These are phyloP conservation scores for Helicostylum pulchrum DNA, from an alignment of 192 early-diverging fungal species.

Conservation along the genomic window DNA sequence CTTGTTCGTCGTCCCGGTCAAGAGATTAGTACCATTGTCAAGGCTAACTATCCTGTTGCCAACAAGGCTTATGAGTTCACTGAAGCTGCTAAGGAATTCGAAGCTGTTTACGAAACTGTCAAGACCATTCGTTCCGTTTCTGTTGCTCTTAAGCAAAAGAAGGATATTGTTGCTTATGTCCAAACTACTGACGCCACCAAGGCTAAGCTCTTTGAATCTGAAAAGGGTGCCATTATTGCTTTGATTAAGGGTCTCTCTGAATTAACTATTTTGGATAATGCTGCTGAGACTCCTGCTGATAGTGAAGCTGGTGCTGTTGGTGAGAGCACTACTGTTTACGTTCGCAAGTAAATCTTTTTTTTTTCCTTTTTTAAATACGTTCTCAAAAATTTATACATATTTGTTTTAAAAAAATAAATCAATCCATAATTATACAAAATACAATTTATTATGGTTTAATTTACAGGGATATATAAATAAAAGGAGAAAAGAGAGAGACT, in stretches of 20 bases:
- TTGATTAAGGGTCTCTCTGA: slow-evolving; percentile 73
- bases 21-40: slow-evolving; percentile 65
- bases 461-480: no score
- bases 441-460: no score
- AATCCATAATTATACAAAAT: no score
- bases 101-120: slow-evolving; percentile 72
- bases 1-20: slow-evolving; percentile 79
- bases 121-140: slow-evolving; percentile 75
- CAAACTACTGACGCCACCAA: slow-evolving; percentile 44
- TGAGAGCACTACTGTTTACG: slow-evolving; percentile 16
- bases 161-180: slow-evolving; percentile 62
- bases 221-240: slow-evolving; percentile 63
- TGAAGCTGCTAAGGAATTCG: slow-evolving; percentile 76
- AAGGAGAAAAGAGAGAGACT: no score
- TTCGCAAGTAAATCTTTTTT: slow-evolving; percentile 16
- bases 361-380: background rate
- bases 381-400: no score
- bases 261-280: slow-evolving; percentile 55
- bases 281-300: slow-evolving; percentile 65
- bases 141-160: slow-evolving; percentile 74
- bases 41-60: slow-evolving; percentile 59
- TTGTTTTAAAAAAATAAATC: no score
- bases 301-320: slow-evolving; percentile 44
- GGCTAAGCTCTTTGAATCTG: slow-evolving; percentile 48
- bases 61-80: slow-evolving; percentile 53